Conservation (phyloP, 768 basidiomycete species). For the Agaricus sinodeliciosus region DNA sequence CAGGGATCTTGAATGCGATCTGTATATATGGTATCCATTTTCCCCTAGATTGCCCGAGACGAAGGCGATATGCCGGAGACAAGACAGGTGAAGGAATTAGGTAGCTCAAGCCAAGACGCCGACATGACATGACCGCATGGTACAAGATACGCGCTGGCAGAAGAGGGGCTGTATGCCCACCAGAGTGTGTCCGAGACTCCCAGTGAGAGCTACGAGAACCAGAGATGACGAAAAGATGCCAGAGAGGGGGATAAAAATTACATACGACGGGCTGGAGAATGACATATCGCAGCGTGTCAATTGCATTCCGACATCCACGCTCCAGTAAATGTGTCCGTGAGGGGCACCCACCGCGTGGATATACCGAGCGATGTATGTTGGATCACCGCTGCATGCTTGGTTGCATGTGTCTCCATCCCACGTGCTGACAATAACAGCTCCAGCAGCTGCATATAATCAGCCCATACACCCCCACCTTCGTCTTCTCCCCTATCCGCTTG, state of each 20-base stretch:
- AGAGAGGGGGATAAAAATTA: not conserved
- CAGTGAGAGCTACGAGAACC: not conserved
- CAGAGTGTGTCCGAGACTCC: not conserved
- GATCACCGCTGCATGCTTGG: not conserved
- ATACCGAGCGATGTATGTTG: too few species aligned
- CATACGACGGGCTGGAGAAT: not conserved
- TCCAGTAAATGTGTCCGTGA: not conserved
- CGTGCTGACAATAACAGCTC: conserved; percentile 2
- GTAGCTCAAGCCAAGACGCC: not conserved
- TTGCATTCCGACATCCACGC: conserved; percentile 5
- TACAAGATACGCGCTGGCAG: not conserved
- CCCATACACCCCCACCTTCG: not conserved
- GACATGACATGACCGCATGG: not conserved
- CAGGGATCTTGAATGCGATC: not conserved
- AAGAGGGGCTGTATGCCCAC: not conserved
- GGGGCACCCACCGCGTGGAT: conserved; percentile 3
- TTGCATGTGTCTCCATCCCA: conserved; percentile 5
- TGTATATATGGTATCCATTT: not conserved
- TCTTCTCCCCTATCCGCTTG: not conserved
- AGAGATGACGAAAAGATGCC: not conserved
- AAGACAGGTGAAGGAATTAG: not conserved
- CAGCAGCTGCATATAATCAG: not conserved
- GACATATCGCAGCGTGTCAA: conserved; percentile 1
- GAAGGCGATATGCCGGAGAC: not conserved
- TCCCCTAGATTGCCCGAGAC: conserved; percentile 1